Evolutionary conservation across 225 moss, liverwort and hornwort genomes (phyloP).

Genomic region (Bryoerythrophyllum caledonicum): DNA sequence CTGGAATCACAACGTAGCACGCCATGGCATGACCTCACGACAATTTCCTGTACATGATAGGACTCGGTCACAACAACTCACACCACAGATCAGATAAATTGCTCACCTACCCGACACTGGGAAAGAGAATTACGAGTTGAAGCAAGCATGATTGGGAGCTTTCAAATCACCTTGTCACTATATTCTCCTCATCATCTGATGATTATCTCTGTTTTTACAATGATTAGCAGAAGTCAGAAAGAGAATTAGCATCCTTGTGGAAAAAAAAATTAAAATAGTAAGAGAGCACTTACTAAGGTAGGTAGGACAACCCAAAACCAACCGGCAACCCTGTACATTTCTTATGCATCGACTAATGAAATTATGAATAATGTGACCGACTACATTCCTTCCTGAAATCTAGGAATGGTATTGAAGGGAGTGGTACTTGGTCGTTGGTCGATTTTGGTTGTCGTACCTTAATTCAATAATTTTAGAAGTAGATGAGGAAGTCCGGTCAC

Average conservation of each 20-base stretch:
- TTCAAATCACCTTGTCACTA: neutral
- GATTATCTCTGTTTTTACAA: neutral
- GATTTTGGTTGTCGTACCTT: too few relatives aligned
- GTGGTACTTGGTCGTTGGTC: too few relatives aligned
- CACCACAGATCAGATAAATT: neutral
- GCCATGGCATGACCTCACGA: neutral
- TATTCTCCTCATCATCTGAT: neutral
- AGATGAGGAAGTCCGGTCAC: too few relatives aligned
- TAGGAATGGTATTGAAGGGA: too few relatives aligned
- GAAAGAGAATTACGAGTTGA: neutral
- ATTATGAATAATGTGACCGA: too few relatives aligned
- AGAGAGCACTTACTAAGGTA: too few relatives aligned
- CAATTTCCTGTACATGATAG: neutral
- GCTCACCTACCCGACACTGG: neutral
- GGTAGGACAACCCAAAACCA: too few relatives aligned
- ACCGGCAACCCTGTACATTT: too few relatives aligned
- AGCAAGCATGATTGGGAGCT: neutral
- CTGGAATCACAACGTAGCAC: neutral
- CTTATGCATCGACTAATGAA: too few relatives aligned
- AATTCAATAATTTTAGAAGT: too few relatives aligned
- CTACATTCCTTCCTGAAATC: too few relatives aligned
- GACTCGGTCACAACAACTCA: slow-evolving; percentile 8
- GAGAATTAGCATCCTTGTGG: neutral
- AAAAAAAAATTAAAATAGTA: too few relatives aligned
- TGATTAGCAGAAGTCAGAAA: slow-evolving; percentile 4